Conservation (phyloP, 2,329 filamentous ascomycete genomes). For the Dactylonectria macrodidyma region DNA sequence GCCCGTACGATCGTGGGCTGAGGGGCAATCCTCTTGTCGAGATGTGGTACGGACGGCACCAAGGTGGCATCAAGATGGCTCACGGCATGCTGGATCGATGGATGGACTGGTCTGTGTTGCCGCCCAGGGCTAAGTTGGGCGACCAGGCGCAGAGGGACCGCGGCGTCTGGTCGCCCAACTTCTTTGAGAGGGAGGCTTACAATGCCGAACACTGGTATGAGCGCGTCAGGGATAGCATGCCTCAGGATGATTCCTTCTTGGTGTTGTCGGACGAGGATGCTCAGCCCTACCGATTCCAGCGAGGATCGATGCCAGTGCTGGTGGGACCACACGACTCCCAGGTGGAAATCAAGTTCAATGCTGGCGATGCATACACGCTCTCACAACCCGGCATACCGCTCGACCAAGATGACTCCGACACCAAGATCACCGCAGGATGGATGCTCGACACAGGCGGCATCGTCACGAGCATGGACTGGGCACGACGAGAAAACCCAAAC, state of each 20-base stretch:
- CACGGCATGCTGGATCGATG: conserved; percentile 59
- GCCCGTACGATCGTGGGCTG: conserved; percentile 53
- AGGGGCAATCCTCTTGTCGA: conserved; percentile 54
- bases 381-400: conserved; percentile 51
- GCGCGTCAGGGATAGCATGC: conserved; percentile 39
- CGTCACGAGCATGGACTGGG: conserved; percentile 68
- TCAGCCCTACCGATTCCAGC: conserved; percentile 47
- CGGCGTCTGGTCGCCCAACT: conserved; percentile 59
- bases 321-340: conserved; percentile 52
- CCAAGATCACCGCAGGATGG: conserved; percentile 61
- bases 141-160: conserved; percentile 49
- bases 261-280: conserved; percentile 48
- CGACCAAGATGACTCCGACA: conserved; percentile 41
- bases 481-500: conserved; percentile 53
- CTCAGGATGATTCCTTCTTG: conserved; percentile 28
- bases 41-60: conserved; percentile 60
- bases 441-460: conserved; percentile 69
- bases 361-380: conserved; percentile 45
- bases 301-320: conserved; percentile 51
- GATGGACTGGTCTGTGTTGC: conserved; percentile 58
- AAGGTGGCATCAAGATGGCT: conserved; percentile 52
- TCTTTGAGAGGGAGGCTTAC: conserved; percentile 51
- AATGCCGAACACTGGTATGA: conserved; percentile 51
- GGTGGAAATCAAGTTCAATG: conserved; percentile 49
- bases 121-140: conserved; percentile 51